phyloP scores from a whole-genome alignment of 495 filamentous ascomycete genomes.

The Neurospora sp. region DNA sequence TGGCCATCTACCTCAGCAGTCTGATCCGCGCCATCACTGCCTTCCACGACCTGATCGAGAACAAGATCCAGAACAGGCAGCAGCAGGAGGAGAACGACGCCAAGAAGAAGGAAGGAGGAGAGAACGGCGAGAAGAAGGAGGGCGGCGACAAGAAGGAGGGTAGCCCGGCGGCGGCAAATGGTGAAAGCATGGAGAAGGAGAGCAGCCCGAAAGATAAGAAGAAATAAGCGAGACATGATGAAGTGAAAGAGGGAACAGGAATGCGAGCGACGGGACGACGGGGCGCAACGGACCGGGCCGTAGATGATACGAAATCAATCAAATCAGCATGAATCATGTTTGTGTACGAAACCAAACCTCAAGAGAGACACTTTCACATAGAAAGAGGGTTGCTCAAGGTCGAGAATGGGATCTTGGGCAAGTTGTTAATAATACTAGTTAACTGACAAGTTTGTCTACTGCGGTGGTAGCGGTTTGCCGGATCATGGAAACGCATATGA shows the following conservation, averaged over 20 bases:
- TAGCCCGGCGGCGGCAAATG: conserved; percentile 43
- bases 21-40: conserved; percentile 96
- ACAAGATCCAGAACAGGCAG: conserved; percentile 98
- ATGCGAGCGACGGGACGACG: neutral
- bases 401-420: neutral
- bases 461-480: neutral
- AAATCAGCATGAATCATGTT: neutral
- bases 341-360: neutral
- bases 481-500: neutral
- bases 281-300: neutral
- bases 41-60: conserved; percentile 98
- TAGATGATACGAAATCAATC: neutral
- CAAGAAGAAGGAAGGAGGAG: conserved; percentile 47
- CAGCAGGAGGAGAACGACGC: conserved; percentile 91
- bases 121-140: conserved; percentile 30
- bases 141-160: conserved; percentile 53
- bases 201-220: conserved; percentile 24
- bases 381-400: neutral
- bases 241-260: neutral
- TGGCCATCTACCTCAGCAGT: conserved; percentile 93
- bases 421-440: neutral
- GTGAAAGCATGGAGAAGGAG: conserved; percentile 43
- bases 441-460: neutral
- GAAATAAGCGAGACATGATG: conserved; percentile 13
- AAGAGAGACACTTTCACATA: neutral